Base-by-base conservation (phyloP, 495 filamentous ascomycete genomes). In the Umbilicaria muhlenbergii region DNA sequence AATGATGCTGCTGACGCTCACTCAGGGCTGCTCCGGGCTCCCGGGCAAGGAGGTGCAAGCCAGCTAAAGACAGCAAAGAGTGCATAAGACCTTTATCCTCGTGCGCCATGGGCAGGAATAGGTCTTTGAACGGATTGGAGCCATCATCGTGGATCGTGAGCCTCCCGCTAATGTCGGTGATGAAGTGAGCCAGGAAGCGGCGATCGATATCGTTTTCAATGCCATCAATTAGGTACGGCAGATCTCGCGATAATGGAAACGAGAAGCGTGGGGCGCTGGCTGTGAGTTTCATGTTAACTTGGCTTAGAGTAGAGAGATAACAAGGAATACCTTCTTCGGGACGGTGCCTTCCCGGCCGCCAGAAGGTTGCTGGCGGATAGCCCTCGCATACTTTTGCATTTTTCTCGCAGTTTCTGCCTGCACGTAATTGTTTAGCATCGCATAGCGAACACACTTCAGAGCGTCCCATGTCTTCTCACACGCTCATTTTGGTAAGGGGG, bases 371-470 rank as follows among this genome's bases (percentile, higher is more conserved):
- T 40, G 85, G 80, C n/a, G 81, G 84, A 56, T 94, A 94, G 12
- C 87, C 87, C 64, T 94, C 87, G 54, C 87, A 94, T 11, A 86
- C 75, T 36, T 93, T 83, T 17, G 86, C 83, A 60, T 94, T 94
- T 66, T 94, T 94, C 65, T 89, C 79, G 56, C 87, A 94, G 56
- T 91, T 89, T 49, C 84, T 6, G 24, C 24, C 24, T 28, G 8
- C 5, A 8, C 8, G 24, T 28, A 28, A 28, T 8, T 6, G 8
- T 28, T 28, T 10, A 67, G 60, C 86, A 86, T 77, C 60, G 62
- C 40, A 35, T 12, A 34, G 17, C 36, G n/a, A 12, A 42, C 50
- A 33, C 51, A 34, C 33, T 21, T 36, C 34, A 34, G 33, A 1
- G 58, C 54, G 58, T 24, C 18, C 24, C 31, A 10, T 33, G n/a